Conservation (phyloP, 108 stramenopile genomes). For the Aurantiochytrium sp. region DNA sequence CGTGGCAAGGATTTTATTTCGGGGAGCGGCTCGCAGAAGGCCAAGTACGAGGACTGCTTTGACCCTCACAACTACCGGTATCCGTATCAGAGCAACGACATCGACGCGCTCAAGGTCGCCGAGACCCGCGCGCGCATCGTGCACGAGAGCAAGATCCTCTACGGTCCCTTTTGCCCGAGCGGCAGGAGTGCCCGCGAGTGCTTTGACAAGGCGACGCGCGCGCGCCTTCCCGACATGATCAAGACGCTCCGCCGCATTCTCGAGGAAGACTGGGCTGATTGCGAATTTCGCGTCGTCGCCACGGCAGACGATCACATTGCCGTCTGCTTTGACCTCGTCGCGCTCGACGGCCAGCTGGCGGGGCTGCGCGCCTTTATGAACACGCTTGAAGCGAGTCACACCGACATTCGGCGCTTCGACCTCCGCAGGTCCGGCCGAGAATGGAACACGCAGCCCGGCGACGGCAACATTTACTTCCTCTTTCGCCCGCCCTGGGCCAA, state of each 20-base stretch:
- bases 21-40: neutral
- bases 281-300: neutral
- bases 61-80: neutral
- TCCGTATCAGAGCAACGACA: neutral
- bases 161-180: neutral
- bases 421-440: neutral
- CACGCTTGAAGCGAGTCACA: neutral
- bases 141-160: neutral
- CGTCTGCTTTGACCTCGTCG: neutral
- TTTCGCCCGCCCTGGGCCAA: neutral
- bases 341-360: neutral
- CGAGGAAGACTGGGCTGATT: neutral
- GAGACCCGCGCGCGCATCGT: neutral
- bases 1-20: neutral
- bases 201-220: neutral
- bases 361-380: constrained; percentile 14
- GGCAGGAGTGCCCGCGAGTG: neutral
- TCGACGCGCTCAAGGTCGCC: neutral
- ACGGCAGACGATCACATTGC: constrained; percentile 9
- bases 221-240: neutral
- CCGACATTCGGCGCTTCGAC: neutral
- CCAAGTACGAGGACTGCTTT: neutral
- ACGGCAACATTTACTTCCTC: neutral
- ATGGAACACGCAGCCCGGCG: neutral
- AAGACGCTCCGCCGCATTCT: neutral